These are phyloP conservation scores for Mimosa pudica DNA, from an alignment of 306 rosid genomes.

Conservation along the genomic window DNA sequence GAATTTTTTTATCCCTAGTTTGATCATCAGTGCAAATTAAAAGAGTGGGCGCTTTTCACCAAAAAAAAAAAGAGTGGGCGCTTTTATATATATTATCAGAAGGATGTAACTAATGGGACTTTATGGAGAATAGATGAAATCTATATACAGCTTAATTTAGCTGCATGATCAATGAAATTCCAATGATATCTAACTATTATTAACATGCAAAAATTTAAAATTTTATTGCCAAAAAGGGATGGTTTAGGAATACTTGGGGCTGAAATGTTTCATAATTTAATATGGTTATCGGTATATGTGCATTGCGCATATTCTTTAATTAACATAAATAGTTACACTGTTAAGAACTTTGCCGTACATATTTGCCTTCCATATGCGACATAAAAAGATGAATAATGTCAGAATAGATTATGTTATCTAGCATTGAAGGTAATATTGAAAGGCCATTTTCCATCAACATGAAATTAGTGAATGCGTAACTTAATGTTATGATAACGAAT, in stretches of 20 bases:
- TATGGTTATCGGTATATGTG: background rate
- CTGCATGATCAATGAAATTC: slow-evolving; percentile 22
- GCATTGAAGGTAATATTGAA: background rate
- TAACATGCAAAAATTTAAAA: slow-evolving; percentile 3
- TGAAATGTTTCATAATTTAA: background rate
- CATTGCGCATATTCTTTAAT: slow-evolving; percentile 2
- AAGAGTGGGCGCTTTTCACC: background rate
- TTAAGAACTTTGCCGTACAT: background rate
- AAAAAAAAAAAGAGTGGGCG: background rate
- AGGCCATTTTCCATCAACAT: background rate
- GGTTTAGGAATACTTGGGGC: background rate
- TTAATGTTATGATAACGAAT: slow-evolving; percentile 11
- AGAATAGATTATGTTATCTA: background rate
- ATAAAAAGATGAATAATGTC: background rate
- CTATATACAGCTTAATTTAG: background rate
- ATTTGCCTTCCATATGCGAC: background rate
- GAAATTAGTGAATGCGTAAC: slow-evolving; percentile 14
- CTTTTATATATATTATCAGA: slow-evolving; percentile 18
- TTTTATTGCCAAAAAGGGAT: background rate
- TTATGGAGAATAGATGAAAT: background rate
- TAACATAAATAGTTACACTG: slow-evolving; percentile 4
- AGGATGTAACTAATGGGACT: slow-evolving; percentile 6
- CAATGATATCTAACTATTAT: slow-evolving; percentile 17
- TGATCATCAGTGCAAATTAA: slow-evolving; percentile 8
- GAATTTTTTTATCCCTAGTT: slow-evolving; percentile 10